A percentile compares a stretch with the other conserved stretches of the same genome.
Conservation (phyloP, 345 rosid species). For the Eucalyptus sp. region DNA sequence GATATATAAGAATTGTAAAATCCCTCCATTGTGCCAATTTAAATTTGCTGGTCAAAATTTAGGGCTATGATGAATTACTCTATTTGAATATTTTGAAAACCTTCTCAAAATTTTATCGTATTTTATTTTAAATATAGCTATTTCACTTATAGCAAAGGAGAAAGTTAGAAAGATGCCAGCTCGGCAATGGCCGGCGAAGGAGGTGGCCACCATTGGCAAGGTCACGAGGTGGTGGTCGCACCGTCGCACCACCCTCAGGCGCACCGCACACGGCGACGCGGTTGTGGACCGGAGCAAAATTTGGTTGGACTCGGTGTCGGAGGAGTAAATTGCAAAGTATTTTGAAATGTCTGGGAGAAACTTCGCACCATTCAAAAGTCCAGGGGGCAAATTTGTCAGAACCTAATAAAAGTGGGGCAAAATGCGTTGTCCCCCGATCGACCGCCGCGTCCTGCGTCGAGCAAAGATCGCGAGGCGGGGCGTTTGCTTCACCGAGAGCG, state of each 20-base stretch:
- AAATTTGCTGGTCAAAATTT: background rate
- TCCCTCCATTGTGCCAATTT: background rate
- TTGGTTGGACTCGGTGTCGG: background rate
- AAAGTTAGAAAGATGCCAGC: background rate
- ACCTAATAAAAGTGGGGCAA: background rate
- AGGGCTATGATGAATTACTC: no score
- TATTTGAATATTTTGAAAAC: no score
- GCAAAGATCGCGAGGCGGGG: background rate
- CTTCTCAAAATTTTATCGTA: fast-evolving
- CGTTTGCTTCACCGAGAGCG: background rate
- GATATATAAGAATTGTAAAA: background rate
- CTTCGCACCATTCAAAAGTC: background rate
- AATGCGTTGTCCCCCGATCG: background rate
- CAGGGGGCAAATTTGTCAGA: background rate
- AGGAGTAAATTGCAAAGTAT: background rate
- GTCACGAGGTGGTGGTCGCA: background rate
- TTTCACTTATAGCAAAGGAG: fast-evolving
- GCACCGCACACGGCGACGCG: background rate
- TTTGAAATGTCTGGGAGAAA: background rate
- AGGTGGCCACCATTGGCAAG: background rate
- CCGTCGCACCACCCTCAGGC: background rate
- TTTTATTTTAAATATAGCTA: no score
- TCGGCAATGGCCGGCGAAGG: background rate
- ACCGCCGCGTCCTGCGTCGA: background rate
- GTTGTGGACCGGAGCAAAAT: background rate